Percentiles rank a stretch among this genome's conserved stretches.
phyloP scores from a whole-genome alignment of 176 grass and related monocot genomes.

The Oryza officinalis region DNA sequence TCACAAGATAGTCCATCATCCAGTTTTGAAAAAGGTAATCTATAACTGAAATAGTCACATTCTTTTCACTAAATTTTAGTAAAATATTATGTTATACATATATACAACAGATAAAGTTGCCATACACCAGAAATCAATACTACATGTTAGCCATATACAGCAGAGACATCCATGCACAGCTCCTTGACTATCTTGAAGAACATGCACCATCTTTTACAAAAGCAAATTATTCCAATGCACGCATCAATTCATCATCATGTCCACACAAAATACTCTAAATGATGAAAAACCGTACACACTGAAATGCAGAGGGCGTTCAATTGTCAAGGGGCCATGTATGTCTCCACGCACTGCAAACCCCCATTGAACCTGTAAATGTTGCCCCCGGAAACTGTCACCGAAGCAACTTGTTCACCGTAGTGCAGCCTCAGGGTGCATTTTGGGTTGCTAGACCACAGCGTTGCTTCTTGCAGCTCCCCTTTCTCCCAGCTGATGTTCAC shows the following conservation, averaged over 20 bases:
- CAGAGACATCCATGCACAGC: too few species aligned
- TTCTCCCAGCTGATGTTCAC: slow-evolving; percentile 70
- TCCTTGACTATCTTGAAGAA: too few species aligned
- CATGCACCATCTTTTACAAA: too few species aligned
- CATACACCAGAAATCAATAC: too few species aligned
- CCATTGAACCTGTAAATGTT: slow-evolving; percentile 63
- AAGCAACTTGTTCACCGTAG: slow-evolving; percentile 30
- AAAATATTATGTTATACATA: too few species aligned
- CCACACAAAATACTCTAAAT: not conserved
- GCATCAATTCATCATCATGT: slow-evolving; percentile 6
- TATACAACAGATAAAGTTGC: too few species aligned
- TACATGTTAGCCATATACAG: too few species aligned
- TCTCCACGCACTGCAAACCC: slow-evolving; percentile 54
- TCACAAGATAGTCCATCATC: too few species aligned
- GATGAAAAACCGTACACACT: not conserved
- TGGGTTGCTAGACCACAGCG: slow-evolving; percentile 45
- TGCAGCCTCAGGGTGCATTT: slow-evolving; percentile 41
- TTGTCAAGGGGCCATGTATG: slow-evolving; percentile 32
- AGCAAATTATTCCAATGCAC: not conserved
- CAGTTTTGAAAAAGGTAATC: too few species aligned
- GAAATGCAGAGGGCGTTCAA: not conserved
- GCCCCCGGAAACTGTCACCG: slow-evolving; percentile 33
- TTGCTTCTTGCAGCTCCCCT: slow-evolving; percentile 62
- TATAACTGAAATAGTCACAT: too few species aligned
- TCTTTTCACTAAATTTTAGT: too few species aligned